Percentiles rank a stretch among this genome's conserved stretches.
Conservation (phyloP, 306 rosid species). For the Phaseolus lunatus region DNA sequence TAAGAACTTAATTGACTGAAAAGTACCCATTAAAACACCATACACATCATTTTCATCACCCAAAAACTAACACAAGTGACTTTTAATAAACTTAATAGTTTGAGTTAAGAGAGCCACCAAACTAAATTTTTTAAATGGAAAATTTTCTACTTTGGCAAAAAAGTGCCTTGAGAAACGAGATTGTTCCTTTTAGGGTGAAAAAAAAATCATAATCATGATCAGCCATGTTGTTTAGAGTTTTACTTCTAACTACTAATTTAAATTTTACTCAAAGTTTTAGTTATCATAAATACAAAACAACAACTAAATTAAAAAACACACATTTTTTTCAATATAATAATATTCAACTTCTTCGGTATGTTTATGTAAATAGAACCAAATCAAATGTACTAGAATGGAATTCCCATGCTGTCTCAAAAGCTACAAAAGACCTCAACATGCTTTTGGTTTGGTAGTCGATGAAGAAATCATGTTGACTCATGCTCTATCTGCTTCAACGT, state of each 20-base stretch:
- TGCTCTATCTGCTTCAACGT: slow-evolving; percentile 61
- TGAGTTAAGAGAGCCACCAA: not conserved
- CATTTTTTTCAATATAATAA: not conserved
- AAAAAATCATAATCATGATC: slow-evolving; percentile 8
- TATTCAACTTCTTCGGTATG: not conserved
- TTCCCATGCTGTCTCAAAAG: slow-evolving; percentile 51
- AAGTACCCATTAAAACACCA: not conserved
- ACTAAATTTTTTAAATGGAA: not conserved
- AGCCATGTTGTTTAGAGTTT: slow-evolving; percentile 1
- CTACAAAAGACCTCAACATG: slow-evolving; percentile 71
- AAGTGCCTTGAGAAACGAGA: not conserved
- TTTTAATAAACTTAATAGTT: not conserved
- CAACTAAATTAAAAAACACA: not conserved
- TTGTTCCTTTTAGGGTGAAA: not conserved
- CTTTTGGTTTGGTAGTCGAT: slow-evolving; percentile 51
- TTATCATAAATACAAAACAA: slow-evolving; percentile 1
- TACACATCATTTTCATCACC: not conserved
- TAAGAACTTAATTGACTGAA: not conserved
- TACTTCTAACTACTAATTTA: not conserved
- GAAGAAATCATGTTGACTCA: slow-evolving; percentile 71
- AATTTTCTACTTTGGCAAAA: not conserved
- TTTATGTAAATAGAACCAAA: slow-evolving; percentile 46
- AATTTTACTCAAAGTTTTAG: slow-evolving; percentile 11
- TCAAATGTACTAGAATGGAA: slow-evolving; percentile 50
- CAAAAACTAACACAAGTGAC: not conserved